Evolutionary conservation across 371 early-diverging fungal species (phyloP).

Genomic region (Lichtheimia hyalospora): DNA sequence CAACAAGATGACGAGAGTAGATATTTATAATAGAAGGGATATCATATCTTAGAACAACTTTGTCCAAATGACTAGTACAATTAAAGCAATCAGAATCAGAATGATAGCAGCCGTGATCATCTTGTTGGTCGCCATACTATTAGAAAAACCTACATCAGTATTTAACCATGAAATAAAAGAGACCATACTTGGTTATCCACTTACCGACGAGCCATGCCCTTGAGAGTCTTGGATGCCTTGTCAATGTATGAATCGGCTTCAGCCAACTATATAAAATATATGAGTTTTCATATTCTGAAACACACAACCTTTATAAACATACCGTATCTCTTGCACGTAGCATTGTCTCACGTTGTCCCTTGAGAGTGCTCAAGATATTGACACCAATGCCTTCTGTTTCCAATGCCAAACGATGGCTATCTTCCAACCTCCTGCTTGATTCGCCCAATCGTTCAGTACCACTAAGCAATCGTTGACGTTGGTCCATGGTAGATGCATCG

Average conservation of each 20-base stretch:
- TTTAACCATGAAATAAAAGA: neutral
- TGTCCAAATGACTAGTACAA: constrained; percentile 80
- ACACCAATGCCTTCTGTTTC: constrained; percentile 91
- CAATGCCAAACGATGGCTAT: constrained; percentile 86
- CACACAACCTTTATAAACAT: constrained; percentile 13
- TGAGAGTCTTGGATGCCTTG: constrained; percentile 83
- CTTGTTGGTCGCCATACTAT: constrained; percentile 88
- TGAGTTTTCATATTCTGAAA: neutral
- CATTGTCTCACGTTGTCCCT: constrained; percentile 92
- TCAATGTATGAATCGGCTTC: constrained; percentile 91
- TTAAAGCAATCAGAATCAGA: constrained; percentile 75
- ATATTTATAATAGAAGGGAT: neutral
- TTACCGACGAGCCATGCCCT: constrained; percentile 92
- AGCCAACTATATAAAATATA: constrained; percentile 51
- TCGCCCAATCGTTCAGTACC: constrained; percentile 86
- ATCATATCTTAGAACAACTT: constrained; percentile 47
- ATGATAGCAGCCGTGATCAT: constrained; percentile 87
- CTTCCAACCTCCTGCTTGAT: constrained; percentile 79
- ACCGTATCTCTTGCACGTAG: constrained; percentile 82
- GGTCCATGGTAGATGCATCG: constrained; percentile 73
- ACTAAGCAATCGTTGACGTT: constrained; percentile 78
- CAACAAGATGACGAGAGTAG: neutral
- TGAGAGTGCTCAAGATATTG: constrained; percentile 76
- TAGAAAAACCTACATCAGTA: neutral
- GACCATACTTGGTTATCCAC: constrained; percentile 3